phyloP scores from a whole-genome alignment of 106 monocot genomes.

The Dendrobium catenatum region DNA sequence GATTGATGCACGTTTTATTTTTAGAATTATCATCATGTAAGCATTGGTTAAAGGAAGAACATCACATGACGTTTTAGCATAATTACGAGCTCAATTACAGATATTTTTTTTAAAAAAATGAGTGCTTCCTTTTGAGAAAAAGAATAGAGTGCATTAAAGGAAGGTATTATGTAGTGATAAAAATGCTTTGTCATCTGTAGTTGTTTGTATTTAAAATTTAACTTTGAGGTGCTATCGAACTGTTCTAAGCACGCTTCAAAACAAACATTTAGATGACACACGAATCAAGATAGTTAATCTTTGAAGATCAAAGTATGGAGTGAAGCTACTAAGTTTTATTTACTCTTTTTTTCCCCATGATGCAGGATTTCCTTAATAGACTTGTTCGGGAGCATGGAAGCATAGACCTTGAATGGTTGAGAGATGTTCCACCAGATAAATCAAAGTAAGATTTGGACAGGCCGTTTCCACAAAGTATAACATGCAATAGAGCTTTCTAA shows the following conservation, averaged over 20 bases:
- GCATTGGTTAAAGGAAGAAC: background rate
- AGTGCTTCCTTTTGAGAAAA: background rate
- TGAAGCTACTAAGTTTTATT: conserved; percentile 1
- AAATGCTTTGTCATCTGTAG: background rate
- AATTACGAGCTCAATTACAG: background rate
- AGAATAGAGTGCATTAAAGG: background rate
- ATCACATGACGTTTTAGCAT: background rate
- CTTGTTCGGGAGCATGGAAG: conserved; percentile 27
- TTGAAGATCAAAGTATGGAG: background rate
- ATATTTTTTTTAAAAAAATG: background rate
- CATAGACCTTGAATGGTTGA: conserved; percentile 27
- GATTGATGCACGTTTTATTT: background rate
- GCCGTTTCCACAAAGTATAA: background rate
- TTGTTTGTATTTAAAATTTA: background rate
- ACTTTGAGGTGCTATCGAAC: background rate
- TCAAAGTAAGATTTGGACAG: conserved; percentile 21
- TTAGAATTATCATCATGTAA: background rate
- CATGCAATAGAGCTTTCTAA: background rate
- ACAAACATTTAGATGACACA: background rate
- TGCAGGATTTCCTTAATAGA: conserved; percentile 21
- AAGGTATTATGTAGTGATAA: conserved; percentile 1
- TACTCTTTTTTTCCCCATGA: conserved; percentile 4
- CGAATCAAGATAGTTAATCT: background rate
- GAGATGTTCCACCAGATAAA: conserved; percentile 26
- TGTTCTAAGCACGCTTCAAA: background rate